Evolutionary conservation across 2,329 filamentous ascomycete genomes (phyloP), one percentile per base, ranked within the genome.

Genomic region (Diplodia corticola): DNA sequence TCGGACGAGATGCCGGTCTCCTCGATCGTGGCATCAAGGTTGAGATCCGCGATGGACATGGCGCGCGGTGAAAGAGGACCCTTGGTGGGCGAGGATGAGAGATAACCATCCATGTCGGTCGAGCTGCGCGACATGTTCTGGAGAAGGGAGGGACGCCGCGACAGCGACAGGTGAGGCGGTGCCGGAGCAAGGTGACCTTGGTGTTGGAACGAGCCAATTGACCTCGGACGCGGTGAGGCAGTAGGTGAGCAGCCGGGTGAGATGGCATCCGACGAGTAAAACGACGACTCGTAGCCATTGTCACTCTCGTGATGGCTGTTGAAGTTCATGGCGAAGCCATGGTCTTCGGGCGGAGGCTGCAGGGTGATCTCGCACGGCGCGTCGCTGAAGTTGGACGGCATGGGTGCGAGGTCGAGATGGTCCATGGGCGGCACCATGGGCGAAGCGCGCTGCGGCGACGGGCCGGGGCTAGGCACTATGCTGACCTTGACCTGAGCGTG

Each of bases 1-100:
- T 97, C 93, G 50, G 90, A 82, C 0, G 91, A 93, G 66, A 98
- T 89, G 28, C 94, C 94, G 0, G 94, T 97, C 70, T 93, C 89
- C 65, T 87, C 85, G 65, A 88, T 85, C 40, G 83, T 86, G n/a
- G 86, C 86, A 67, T 88, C 84, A 28, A 88, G 80, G 68, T 85
- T 83, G 37, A 85, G 76, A 51, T 83, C 84, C 48, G 80, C 78
- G 40, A 82, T 79, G 5, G 80, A 79, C 57, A 81, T 79, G 7
- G 78, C 71, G n/a, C 78, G 76, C 20, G 79, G 78, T 22, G 82
- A 80, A 24, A 69, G 70, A 67, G 57, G 70, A 67, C 59, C 49
- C 59, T 66, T 44, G 49, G 50, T 63, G 51, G 60, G 65, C 33
- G 49, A 48, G 22, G 66, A 67, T 70, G 72, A 57, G 69, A 65